Percentiles rank a stretch among this genome's conserved stretches.
phyloP scores from a whole-genome alignment of 257 asterid species.

The Phtheirospermum japonicum region DNA sequence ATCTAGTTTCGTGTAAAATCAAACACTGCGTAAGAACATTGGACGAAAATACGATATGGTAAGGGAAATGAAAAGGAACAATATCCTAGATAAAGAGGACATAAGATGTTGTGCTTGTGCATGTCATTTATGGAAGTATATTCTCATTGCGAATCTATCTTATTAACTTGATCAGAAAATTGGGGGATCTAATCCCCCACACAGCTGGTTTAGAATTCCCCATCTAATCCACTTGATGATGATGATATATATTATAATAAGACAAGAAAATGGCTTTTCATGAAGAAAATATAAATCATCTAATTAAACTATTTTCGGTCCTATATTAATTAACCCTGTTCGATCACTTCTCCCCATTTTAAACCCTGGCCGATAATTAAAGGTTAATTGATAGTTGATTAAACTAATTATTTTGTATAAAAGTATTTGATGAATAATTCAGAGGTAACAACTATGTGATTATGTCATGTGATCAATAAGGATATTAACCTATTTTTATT shows the following conservation, averaged over 20 bases:
- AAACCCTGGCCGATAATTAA: background rate
- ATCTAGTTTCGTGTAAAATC: background rate
- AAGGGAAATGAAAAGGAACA: slow-evolving; percentile 2
- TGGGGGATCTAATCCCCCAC: slow-evolving; percentile 63
- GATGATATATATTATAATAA: slow-evolving; percentile 32
- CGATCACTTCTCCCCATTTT: too few species aligned
- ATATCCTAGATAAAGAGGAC: slow-evolving; percentile 20
- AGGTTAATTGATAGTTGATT: too few species aligned
- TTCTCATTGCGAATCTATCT: slow-evolving; percentile 40
- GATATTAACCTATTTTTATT: too few species aligned
- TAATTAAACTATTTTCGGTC: too few species aligned
- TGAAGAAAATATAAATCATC: background rate
- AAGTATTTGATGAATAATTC: too few species aligned
- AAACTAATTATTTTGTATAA: too few species aligned
- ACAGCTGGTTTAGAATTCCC: slow-evolving; percentile 39
- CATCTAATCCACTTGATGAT: slow-evolving; percentile 46
- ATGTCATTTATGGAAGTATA: slow-evolving; percentile 24
- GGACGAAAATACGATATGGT: slow-evolving; percentile 1
- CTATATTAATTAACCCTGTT: too few species aligned
- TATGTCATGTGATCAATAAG: too few species aligned
- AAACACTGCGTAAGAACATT: slow-evolving; percentile 3
- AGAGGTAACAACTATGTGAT: too few species aligned
- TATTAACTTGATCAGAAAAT: slow-evolving; percentile 43
- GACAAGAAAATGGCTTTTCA: slow-evolving; percentile 42
- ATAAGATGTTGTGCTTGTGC: slow-evolving; percentile 29